These are phyloP conservation scores for Collybia sp. DNA, from an alignment of 768 basidiomycete species.

Conservation along the genomic window DNA sequence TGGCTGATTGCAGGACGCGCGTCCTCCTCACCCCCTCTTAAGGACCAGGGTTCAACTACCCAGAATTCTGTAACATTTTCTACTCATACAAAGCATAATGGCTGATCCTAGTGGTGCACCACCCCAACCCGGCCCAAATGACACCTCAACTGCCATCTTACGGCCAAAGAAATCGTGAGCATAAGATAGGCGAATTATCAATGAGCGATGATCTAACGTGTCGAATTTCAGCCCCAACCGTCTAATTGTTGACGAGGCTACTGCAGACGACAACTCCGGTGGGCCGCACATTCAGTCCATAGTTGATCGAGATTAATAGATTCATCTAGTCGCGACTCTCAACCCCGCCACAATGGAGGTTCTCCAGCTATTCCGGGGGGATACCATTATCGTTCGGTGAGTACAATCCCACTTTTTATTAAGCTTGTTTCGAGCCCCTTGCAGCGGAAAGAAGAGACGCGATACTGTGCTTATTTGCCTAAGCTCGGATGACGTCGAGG, in stretches of 20 bases:
- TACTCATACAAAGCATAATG: slow-evolving; percentile 30
- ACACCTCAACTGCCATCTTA: slow-evolving; percentile 91
- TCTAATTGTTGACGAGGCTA: slow-evolving; percentile 93
- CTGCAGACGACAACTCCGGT: slow-evolving; percentile 96
- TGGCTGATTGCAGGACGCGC: slow-evolving; percentile 29
- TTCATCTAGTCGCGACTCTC: slow-evolving; percentile 76
- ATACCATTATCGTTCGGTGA: slow-evolving; percentile 91
- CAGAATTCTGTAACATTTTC: slow-evolving; percentile 15
- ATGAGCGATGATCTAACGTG: slow-evolving; percentile 10
- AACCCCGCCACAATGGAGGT: slow-evolving; percentile 97
- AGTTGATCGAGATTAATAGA: slow-evolving; percentile 9
- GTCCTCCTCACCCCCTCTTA: slow-evolving; percentile 27
- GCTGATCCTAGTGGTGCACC: slow-evolving; percentile 83
- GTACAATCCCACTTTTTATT: slow-evolving; percentile 9
- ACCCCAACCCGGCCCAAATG: slow-evolving; percentile 82
- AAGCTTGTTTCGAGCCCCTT: slow-evolving; percentile 1
- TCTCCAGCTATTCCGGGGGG: slow-evolving; percentile 91
- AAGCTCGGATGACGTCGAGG: slow-evolving; percentile 94
- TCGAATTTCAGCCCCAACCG: slow-evolving; percentile 77
- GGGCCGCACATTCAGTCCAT: slow-evolving; percentile 14
- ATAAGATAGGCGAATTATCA: slow-evolving; percentile 1
- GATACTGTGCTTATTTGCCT: slow-evolving; percentile 98
- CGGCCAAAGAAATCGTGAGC: slow-evolving; percentile 97
- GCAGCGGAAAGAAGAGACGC: slow-evolving; percentile 93
- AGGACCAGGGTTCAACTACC: slow-evolving; percentile 13